Conservation (phyloP, 163 green algal genomes). For the Scenedesmus sp. region DNA sequence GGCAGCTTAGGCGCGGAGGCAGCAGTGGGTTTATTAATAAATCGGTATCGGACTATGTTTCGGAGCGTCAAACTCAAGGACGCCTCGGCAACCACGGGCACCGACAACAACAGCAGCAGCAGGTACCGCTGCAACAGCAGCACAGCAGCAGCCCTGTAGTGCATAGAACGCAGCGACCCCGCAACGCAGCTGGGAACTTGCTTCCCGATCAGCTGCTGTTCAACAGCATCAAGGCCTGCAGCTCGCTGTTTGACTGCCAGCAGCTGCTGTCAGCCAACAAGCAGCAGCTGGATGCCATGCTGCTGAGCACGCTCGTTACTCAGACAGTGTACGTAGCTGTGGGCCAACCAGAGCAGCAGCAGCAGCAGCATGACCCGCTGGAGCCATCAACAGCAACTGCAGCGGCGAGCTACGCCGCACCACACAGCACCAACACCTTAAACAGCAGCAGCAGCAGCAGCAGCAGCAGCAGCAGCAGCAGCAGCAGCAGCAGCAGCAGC, state of each 20-base stretch:
- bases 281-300: slow-evolving; percentile 34
- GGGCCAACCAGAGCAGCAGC: background rate
- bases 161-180: background rate
- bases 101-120: background rate
- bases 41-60: no score
- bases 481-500: no score
- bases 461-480: no score
- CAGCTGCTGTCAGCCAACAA: background rate
- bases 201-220: slow-evolving; percentile 35
- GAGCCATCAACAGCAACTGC: background rate
- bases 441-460: slow-evolving; percentile 6
- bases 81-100: background rate
- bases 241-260: slow-evolving; percentile 29
- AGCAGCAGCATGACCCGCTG: background rate
- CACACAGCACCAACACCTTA: background rate
- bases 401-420: background rate
- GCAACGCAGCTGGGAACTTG: background rate
- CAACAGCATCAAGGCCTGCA: slow-evolving; percentile 32
- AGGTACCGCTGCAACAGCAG: background rate
- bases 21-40: background rate
- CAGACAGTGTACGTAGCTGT: slow-evolving; percentile 29
- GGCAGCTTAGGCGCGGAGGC: background rate
- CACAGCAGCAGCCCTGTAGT: background rate
- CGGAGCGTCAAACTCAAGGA: background rate
- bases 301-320: slow-evolving; percentile 40